Base-by-base conservation (phyloP, 2,329 filamentous ascomycete genomes). In the Arthrobotrys megalospora region DNA sequence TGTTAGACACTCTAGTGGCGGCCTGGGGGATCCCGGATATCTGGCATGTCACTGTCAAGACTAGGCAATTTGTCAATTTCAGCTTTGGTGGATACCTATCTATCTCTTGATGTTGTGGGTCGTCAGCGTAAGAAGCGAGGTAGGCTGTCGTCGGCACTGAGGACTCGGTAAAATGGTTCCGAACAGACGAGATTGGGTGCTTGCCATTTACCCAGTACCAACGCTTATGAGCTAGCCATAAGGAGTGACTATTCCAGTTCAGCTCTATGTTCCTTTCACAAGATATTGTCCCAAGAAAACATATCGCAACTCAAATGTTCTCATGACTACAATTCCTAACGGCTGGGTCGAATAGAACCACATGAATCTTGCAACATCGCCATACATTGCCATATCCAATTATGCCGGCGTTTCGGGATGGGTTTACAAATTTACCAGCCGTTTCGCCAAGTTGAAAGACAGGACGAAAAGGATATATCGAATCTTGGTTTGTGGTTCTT, bases 401-500 rank as follows among this genome's bases (percentile, higher is more conserved):
- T 60, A 2, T 43, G 16, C 52, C 52, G 36, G 11, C 11, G 34
- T 60, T 43, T 60, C 55, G 55, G 24, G 55, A 38, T 21, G 7
- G 32, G 24, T 60, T 60, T 60, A 60, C 34, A n/a, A 16, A 41
- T 60, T 60, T 60, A 60, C 55, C 63, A 50, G 63, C 63, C 63
- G 63, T 66, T 66, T 53, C 63, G 63, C 47, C 63, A 66, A 64
- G 60, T 64, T 2, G 16, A 48, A 19, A 66, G 28, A 45, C 38
- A n/a, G 38, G 58, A 63, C 14, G 58, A 63, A 41, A 63, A 32
- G 11, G 24, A 45, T 47, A 48, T 47, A 48, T 36, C 12, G 16
- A n/a, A 19, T 36, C 50, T 53, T 53, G 24, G 28, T 32, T 34
- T 53, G 4, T 38, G 4, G 36, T 6, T 5, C 14, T 38, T 58